These are phyloP conservation scores for Filobasidium wieringae DNA, from an alignment of 768 basidiomycete genomes.

Conservation along the genomic window DNA sequence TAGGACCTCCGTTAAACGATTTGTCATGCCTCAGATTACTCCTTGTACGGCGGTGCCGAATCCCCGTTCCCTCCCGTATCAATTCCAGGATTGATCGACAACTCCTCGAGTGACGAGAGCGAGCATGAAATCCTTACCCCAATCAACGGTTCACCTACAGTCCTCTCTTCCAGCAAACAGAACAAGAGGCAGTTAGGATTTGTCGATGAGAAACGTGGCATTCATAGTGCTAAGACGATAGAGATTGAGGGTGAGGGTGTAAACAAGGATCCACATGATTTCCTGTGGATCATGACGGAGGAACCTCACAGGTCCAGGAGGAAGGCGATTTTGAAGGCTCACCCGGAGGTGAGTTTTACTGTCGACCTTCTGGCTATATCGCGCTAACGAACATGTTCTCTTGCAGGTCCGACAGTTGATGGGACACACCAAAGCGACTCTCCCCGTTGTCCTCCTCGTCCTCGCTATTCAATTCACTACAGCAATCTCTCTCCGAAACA, in stretches of 20 bases:
- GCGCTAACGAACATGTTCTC: too few species aligned
- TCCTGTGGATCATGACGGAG: slow-evolving; percentile 94
- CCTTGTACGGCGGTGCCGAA: slow-evolving; percentile 59
- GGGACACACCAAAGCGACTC: slow-evolving; percentile 86
- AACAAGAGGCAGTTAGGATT: not conserved
- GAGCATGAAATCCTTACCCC: slow-evolving; percentile 3
- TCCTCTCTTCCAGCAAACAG: not conserved
- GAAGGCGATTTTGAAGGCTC: slow-evolving; percentile 80
- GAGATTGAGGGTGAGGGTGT: too few species aligned
- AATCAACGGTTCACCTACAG: not conserved
- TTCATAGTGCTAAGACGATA: too few species aligned
- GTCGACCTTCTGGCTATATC: slow-evolving; percentile 36
- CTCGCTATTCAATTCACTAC: slow-evolving; percentile 60
- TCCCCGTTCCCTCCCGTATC: slow-evolving; percentile 46
- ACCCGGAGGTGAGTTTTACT: too few species aligned
- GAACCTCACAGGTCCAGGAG: slow-evolving; percentile 86
- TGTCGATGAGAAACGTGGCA: too few species aligned
- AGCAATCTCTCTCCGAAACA: slow-evolving; percentile 57
- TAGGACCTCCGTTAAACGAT: not conserved
- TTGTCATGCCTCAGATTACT: slow-evolving; percentile 19
- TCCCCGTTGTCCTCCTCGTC: slow-evolving; percentile 75
- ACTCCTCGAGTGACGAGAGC: slow-evolving; percentile 11
- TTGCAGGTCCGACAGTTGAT: slow-evolving; percentile 93
- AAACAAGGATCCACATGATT: slow-evolving; percentile 76
- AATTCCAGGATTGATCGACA: slow-evolving; percentile 14